Percentiles rank a stretch among this genome's conserved stretches.
phyloP scores from a whole-genome alignment of 2,329 filamentous ascomycete genomes.

The Chaetomium sp. region DNA sequence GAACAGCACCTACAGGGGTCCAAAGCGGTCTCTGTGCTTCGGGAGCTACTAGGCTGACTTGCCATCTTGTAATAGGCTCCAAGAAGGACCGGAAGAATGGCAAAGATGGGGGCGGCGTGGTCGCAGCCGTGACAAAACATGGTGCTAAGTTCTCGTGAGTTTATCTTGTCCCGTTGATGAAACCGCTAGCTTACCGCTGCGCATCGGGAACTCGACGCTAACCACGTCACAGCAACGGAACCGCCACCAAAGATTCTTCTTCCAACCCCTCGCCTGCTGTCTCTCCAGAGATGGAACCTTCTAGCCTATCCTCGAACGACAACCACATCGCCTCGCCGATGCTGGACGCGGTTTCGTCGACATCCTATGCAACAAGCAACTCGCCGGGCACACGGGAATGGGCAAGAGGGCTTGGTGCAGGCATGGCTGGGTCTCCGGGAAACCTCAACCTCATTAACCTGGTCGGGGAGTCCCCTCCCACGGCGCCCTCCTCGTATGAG shows the following conservation, averaged over 20 bases:
- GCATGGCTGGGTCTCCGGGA: conserved; percentile 55
- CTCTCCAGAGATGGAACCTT: conserved; percentile 51
- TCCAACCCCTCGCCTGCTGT: conserved; percentile 50
- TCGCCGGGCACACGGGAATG: conserved; percentile 54
- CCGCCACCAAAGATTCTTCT: conserved; percentile 40
- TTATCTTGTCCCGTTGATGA: conserved; percentile 24
- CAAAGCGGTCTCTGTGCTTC: background rate
- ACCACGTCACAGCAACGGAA: conserved; percentile 36
- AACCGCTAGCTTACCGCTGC: background rate
- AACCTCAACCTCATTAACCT: conserved; percentile 56
- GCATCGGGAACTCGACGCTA: conserved; percentile 15
- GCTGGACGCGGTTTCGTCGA: conserved; percentile 52
- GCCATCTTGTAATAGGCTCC: conserved; percentile 40
- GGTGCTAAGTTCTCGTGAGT: conserved; percentile 55
- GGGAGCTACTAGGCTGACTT: conserved; percentile 29
- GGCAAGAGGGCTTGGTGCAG: conserved; percentile 43
- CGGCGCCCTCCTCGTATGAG: conserved; percentile 56
- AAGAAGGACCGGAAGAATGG: conserved; percentile 60
- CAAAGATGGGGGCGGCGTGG: conserved; percentile 56
- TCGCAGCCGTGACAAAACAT: conserved; percentile 57
- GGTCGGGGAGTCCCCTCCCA: conserved; percentile 56
- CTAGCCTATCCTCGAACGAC: conserved; percentile 46
- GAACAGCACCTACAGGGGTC: background rate
- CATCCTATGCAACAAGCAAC: conserved; percentile 53
- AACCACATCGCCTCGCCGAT: conserved; percentile 49